Evolutionary conservation across 768 basidiomycete genomes (phyloP).

Genomic region (Strobilomyces dryophilus): DNA sequence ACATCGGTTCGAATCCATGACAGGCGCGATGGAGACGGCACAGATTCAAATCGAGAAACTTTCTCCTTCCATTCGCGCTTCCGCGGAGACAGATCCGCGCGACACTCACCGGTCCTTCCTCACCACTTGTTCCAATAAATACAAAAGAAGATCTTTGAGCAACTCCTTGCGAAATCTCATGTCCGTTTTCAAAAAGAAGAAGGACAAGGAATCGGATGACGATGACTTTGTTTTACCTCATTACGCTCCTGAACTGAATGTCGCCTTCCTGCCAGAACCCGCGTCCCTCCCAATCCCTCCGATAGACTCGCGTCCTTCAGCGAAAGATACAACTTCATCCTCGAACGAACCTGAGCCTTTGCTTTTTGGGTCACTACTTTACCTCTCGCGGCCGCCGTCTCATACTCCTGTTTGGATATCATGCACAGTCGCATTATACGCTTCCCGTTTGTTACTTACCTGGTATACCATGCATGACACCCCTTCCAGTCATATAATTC

Average conservation of each 20-base stretch:
- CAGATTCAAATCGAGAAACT: constrained; percentile 8
- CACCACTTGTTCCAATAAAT: constrained; percentile 29
- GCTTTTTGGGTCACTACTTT: constrained; percentile 36
- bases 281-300: not conserved
- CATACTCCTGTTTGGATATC: constrained; percentile 46
- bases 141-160: constrained; percentile 50
- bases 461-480: constrained; percentile 40
- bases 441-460: constrained; percentile 44
- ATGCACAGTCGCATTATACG: constrained; percentile 38
- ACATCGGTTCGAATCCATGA: constrained; percentile 48
- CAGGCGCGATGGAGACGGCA: constrained; percentile 6
- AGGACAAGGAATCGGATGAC: constrained; percentile 27
- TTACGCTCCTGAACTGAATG: constrained; percentile 7
- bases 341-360: not conserved
- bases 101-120: constrained; percentile 15
- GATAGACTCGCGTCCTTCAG: not conserved
- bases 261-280: not conserved
- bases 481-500: constrained; percentile 42
- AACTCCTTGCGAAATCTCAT: constrained; percentile 63
- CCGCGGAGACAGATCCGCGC: constrained; percentile 13
- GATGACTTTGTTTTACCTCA: constrained; percentile 12
- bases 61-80: constrained; percentile 11
- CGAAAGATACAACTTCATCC: not conserved
- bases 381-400: constrained; percentile 38
- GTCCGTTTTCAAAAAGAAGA: constrained; percentile 54